These are phyloP conservation scores for Colletotrichum costaricense DNA, from an alignment of 2,329 filamentous ascomycete genomes.

Conservation along the genomic window DNA sequence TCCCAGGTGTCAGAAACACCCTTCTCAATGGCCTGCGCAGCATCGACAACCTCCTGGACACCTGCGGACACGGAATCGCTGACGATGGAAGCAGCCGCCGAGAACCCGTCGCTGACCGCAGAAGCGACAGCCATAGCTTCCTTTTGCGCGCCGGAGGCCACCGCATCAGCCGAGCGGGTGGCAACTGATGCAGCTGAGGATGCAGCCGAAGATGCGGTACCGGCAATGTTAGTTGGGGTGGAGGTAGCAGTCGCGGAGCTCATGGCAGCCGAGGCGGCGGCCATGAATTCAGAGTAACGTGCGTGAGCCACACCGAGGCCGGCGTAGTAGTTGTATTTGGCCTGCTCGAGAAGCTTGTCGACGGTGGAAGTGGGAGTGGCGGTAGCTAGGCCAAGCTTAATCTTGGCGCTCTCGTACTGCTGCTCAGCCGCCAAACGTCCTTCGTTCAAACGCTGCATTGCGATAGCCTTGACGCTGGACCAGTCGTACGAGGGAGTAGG, in stretches of 20 bases:
- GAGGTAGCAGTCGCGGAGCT: slow-evolving; percentile 69
- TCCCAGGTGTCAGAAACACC: slow-evolving; percentile 54
- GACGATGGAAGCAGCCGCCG: slow-evolving; percentile 48
- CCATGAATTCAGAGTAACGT: slow-evolving; percentile 80
- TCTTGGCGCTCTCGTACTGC: slow-evolving; percentile 76
- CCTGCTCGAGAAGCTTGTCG: slow-evolving; percentile 71
- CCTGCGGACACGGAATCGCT: slow-evolving; percentile 48
- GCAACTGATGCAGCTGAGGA: slow-evolving; percentile 60
- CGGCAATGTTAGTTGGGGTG: slow-evolving; percentile 66
- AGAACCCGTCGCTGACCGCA: slow-evolving; percentile 54
- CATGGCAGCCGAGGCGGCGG: slow-evolving; percentile 76
- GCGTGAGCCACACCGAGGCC: slow-evolving; percentile 83
- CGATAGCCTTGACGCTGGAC: slow-evolving; percentile 70
- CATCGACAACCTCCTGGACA: slow-evolving; percentile 53
- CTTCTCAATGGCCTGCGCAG: slow-evolving; percentile 51
- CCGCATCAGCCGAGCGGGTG: slow-evolving; percentile 56
- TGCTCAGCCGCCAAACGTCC: slow-evolving; percentile 77
- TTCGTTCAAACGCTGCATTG: slow-evolving; percentile 75
- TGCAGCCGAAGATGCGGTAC: slow-evolving; percentile 56
- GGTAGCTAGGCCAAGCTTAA: slow-evolving; percentile 71
- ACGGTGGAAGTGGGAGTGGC: slow-evolving; percentile 65
- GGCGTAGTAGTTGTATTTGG: slow-evolving; percentile 77
- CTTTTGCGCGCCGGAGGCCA: slow-evolving; percentile 59
- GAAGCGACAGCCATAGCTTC: slow-evolving; percentile 64
- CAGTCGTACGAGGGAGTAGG: slow-evolving; percentile 56